A percentile compares a stretch with the other conserved stretches of the same genome.
Conservation (phyloP, 1,139 yeast genomes). For the Yamadazyma membranifaciens region DNA sequence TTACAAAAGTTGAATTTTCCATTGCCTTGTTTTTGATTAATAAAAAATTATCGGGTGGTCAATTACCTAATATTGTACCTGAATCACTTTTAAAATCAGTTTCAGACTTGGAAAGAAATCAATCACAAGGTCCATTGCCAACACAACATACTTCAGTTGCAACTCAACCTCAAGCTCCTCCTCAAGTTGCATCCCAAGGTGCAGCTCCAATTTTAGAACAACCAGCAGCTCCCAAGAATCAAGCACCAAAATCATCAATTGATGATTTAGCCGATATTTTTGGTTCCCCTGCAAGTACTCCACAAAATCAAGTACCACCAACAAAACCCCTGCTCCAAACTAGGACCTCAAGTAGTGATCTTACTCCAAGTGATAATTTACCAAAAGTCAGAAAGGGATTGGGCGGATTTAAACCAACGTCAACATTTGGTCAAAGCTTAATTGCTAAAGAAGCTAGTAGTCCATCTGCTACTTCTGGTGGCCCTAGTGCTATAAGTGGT, state of each 20-base stretch:
- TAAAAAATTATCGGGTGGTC: slow-evolving; percentile 72
- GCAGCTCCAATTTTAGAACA: slow-evolving; percentile 23
- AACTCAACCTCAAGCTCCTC: slow-evolving; percentile 18
- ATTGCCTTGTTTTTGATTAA: slow-evolving; percentile 93
- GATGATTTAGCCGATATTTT: slow-evolving; percentile 65
- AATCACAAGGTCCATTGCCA: slow-evolving; percentile 12
- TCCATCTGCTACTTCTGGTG: neutral
- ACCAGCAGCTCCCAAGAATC: slow-evolving; percentile 13
- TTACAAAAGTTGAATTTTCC: slow-evolving; percentile 79
- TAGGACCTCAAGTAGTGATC: slow-evolving; percentile 37
- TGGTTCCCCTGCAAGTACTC: slow-evolving; percentile 22
- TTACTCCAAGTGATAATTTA: slow-evolving; percentile 31
- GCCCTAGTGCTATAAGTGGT: too few relatives aligned
- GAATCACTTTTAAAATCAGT: slow-evolving; percentile 45
- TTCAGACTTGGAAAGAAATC: slow-evolving; percentile 17
- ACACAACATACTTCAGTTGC: slow-evolving; percentile 3
- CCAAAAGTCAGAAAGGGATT: slow-evolving; percentile 40
- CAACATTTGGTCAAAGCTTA: slow-evolving; percentile 66
- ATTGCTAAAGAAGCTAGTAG: slow-evolving; percentile 20
- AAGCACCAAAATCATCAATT: slow-evolving; percentile 47
- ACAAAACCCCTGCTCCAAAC: slow-evolving; percentile 19
- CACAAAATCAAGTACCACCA: slow-evolving; percentile 4
- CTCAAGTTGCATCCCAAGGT: neutral
- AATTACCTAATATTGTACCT: slow-evolving; percentile 71
- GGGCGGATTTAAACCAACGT: slow-evolving; percentile 54